A percentile compares a stretch with the other conserved stretches of the same genome.
Evolutionary conservation across 1,284 basidiomycete species (phyloP).

Genomic region (Filobasidium uniguttulatum): DNA sequence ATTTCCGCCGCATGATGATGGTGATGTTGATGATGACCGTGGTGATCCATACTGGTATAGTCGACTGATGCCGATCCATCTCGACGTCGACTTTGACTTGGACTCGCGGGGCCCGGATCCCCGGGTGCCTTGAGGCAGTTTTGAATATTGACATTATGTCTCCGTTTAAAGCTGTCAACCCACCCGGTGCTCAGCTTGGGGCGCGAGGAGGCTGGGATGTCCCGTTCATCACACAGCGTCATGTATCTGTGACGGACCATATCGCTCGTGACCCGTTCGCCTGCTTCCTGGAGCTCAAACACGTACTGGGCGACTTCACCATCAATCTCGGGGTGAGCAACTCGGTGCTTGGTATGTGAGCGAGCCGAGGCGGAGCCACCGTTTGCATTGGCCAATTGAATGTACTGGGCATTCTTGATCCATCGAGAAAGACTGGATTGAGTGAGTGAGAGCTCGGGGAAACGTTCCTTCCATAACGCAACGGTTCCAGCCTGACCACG

Average conservation of each 20-base stretch:
- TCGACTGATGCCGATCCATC: too few species aligned
- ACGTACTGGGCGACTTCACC: background rate
- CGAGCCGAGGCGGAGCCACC: background rate
- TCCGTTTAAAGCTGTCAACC: background rate
- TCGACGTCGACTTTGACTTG: too few species aligned
- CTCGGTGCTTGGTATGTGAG: background rate
- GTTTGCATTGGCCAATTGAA: background rate
- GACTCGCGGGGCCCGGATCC: too few species aligned
- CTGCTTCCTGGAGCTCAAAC: background rate
- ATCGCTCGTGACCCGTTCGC: background rate
- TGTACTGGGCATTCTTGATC: slow-evolving; percentile 2
- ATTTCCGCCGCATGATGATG: too few species aligned
- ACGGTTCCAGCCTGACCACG: background rate
- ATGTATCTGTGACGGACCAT: background rate
- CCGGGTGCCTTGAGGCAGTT: too few species aligned
- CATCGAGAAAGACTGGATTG: background rate
- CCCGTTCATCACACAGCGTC: background rate
- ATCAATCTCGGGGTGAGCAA: background rate
- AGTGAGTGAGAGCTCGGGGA: background rate
- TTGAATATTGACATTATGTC: background rate
- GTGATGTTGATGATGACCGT: too few species aligned
- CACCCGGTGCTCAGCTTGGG: background rate
- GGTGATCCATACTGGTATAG: too few species aligned
- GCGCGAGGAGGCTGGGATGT: background rate
- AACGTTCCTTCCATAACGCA: background rate